phyloP scores from a whole-genome alignment of 352 stramenopile genomes.

The Pythium phragmitis region DNA sequence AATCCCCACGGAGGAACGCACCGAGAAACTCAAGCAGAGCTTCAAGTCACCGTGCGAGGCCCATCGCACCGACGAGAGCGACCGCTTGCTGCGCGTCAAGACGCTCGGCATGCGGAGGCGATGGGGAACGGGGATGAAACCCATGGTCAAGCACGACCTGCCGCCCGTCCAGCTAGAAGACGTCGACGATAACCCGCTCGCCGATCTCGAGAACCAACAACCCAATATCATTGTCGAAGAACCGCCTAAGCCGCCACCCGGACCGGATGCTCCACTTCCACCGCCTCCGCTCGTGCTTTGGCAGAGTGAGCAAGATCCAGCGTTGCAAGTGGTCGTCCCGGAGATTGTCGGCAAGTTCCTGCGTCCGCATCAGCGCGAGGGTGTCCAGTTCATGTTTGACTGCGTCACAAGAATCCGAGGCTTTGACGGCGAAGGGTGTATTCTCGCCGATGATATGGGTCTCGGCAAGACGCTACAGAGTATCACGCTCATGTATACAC shows the following conservation, averaged over 20 bases:
- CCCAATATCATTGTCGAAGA: conserved; percentile 28
- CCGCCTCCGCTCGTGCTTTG: conserved; percentile 79
- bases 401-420: conserved; percentile 83
- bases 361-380: conserved; percentile 94
- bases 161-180: conserved; percentile 53
- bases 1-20: conserved; percentile 51
- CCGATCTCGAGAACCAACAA: conserved; percentile 32
- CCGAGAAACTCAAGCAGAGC: conserved; percentile 52
- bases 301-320: conserved; percentile 63
- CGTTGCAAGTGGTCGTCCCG: conserved; percentile 76
- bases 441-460: conserved; percentile 88
- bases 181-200: conserved; percentile 46
- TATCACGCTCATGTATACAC: conserved; percentile 86
- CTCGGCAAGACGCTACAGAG: conserved; percentile 87
- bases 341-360: conserved; percentile 94
- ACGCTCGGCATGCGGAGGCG: conserved; percentile 79
- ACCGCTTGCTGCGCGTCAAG: conserved; percentile 74
- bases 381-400: conserved; percentile 97
- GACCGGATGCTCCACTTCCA: conserved; percentile 38
- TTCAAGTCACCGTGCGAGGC: conserved; percentile 82
- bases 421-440: conserved; percentile 84
- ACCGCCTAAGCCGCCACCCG: conserved; percentile 16
- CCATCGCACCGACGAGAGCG: conserved; percentile 68
- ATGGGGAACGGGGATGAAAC: conserved; percentile 50
- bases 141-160: conserved; percentile 65